These are phyloP conservation scores for Omphalotus guepiniiformis DNA, from an alignment of 768 basidiomycete genomes.

Conservation along the genomic window DNA sequence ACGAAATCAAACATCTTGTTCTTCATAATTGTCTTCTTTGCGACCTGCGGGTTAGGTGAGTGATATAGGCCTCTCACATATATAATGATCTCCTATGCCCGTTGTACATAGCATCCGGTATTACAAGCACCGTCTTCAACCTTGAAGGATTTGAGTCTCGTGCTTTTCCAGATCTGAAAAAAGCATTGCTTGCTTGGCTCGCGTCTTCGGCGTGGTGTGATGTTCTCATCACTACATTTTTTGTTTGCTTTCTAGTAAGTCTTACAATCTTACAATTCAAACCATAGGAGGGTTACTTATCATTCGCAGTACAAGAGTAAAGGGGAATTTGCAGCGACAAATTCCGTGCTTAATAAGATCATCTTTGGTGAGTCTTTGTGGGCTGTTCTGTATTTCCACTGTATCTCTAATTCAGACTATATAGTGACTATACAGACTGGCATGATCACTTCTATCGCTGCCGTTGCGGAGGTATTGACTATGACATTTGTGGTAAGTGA, in stretches of 20 bases:
- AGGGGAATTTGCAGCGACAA: neutral
- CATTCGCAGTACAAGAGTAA: neutral
- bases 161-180: constrained; percentile 28
- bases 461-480: constrained; percentile 3
- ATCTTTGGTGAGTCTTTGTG: constrained; percentile 5
- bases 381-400: too few relatives aligned
- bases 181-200: constrained; percentile 40
- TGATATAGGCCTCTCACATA: too few relatives aligned
- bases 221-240: constrained; percentile 38
- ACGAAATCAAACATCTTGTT: constrained; percentile 25
- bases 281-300: too few relatives aligned
- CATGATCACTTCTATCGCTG: neutral
- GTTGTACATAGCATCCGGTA: constrained; percentile 26
- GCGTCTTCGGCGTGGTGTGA: constrained; percentile 40
- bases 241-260: constrained; percentile 41
- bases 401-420: neutral
- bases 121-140: constrained; percentile 26
- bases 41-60: too few relatives aligned
- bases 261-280: neutral
- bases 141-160: constrained; percentile 20
- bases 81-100: too few relatives aligned
- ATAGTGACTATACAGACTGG: constrained; percentile 10
- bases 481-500: neutral
- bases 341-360: constrained; percentile 4
- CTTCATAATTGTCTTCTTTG: constrained; percentile 26